Evolutionary conservation across 371 early-diverging fungal genomes (phyloP), one percentile per base, ranked within the genome.

Genomic region (Dentiscutata heterogama): DNA sequence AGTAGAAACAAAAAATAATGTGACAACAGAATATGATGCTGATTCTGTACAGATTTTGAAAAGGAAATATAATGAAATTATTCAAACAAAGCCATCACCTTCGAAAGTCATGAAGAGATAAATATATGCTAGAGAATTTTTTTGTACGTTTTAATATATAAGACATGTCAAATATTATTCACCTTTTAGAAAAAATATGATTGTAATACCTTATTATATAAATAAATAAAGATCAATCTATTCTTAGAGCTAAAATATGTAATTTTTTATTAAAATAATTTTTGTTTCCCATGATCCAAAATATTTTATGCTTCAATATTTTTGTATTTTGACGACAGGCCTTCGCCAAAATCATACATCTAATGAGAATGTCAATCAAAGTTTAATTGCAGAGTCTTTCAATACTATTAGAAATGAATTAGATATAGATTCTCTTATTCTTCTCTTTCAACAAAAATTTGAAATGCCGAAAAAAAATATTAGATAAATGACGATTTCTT

Each of bases 401-500:
- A 35, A 31, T 70, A 25, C 31, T 39, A 70, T 70, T 16, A 70
- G 39, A 70, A 70, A 70, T 70, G 70, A 70, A 50, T 73, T 27
- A 14, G 74, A 73, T 73, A 73, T 73, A 20, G 42, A 73, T 53
- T n/a, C 50, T 73, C 42, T 73, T 35, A 73, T 73, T 53, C 74
- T 73, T 73, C 74, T 73, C 27, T 73, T 73, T 5, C 74, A 73
- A 56, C 74, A 73, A 25, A 73, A 73, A 53, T 73, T 73, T 54
- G 14, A 73, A 73, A 73, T 73, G 74, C 14, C 74, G 18, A 46
- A 73, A 53, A 53, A 73, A 73, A 35, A 39, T 46, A 53, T 73
- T 73, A 73, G 74, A 73, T 53, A 46, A 73, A 73, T 73, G 74
- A 53, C 8, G 74, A 73, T 70, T 70, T 70, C 70, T 70, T 70